phyloP scores from a whole-genome alignment of 2,329 filamentous ascomycete species.

The Fusarium piperis region DNA sequence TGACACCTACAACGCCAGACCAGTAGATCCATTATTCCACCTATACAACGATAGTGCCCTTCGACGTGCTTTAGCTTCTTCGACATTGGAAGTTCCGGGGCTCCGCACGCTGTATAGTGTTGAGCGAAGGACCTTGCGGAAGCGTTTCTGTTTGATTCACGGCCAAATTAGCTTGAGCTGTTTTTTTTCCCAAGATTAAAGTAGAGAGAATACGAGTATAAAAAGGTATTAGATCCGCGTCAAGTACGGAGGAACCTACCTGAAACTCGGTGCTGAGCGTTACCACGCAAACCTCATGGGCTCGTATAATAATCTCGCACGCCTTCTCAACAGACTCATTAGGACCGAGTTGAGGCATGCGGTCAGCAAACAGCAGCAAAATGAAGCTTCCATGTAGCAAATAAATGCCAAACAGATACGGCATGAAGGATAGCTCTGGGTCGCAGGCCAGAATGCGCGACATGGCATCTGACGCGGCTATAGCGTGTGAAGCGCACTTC shows the following conservation, averaged over 20 bases:
- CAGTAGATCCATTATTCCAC: background rate
- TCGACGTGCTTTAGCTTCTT: background rate
- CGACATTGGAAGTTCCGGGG: background rate
- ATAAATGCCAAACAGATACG: conserved; percentile 63
- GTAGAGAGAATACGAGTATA: too few relatives aligned
- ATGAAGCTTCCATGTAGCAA: conserved; percentile 62
- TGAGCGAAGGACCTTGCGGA: conserved; percentile 62
- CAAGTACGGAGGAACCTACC: conserved; percentile 40
- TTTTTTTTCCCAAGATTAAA: too few relatives aligned
- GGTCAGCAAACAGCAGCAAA: conserved; percentile 59
- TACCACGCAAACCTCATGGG: conserved; percentile 61
- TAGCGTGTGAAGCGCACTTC: conserved; percentile 57
- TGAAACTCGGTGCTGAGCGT: conserved; percentile 62
- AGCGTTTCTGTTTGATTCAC: conserved; percentile 56
- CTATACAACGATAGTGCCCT: background rate
- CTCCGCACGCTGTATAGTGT: conserved; percentile 55
- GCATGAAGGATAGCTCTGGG: conserved; percentile 61
- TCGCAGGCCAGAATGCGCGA: conserved; percentile 58
- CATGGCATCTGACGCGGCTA: conserved; percentile 57
- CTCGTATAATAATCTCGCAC: conserved; percentile 60
- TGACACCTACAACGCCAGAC: background rate
- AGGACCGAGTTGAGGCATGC: conserved; percentile 57
- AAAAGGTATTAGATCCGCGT: too few relatives aligned
- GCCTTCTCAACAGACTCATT: conserved; percentile 58
- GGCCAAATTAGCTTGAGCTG: background rate